These are phyloP conservation scores for Xerocomellus intermedius DNA, from an alignment of 768 basidiomycete genomes.

Conservation along the genomic window DNA sequence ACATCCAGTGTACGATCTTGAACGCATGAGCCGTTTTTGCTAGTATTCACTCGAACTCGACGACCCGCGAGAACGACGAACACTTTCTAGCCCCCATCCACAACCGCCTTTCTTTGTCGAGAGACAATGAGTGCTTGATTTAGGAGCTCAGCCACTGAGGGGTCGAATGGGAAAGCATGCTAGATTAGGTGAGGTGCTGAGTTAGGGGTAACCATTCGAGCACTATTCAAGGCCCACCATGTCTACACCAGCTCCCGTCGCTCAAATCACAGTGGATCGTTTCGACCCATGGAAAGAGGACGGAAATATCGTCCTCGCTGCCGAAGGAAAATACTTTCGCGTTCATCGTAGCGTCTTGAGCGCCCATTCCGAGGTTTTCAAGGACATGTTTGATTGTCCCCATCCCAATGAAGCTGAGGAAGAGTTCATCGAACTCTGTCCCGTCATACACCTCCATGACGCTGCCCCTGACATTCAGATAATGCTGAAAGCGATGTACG, in stretches of 20 bases:
- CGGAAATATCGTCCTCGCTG: conserved; percentile 28
- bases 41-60: no score
- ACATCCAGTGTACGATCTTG: no score
- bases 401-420: background rate
- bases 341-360: conserved; percentile 31
- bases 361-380: conserved; percentile 29
- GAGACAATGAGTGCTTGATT: no score
- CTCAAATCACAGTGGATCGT: background rate
- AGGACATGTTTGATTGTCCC: conserved; percentile 23
- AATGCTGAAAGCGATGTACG: conserved; percentile 17
- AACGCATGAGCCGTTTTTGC: no score
- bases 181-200: no score
- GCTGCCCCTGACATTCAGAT: conserved; percentile 7
- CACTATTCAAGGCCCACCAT: background rate
- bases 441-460: conserved; percentile 18
- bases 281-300: conserved; percentile 16
- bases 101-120: no score
- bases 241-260: background rate
- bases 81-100: no score
- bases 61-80: no score
- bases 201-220: no score
- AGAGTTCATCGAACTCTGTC: conserved; percentile 17
- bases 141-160: no score
- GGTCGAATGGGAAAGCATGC: no score
- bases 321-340: conserved; percentile 25